Percentiles rank a stretch among this genome's conserved stretches.
Conservation (phyloP, 2,329 filamentous ascomycete species). For the Verticillium albo-atrum region DNA sequence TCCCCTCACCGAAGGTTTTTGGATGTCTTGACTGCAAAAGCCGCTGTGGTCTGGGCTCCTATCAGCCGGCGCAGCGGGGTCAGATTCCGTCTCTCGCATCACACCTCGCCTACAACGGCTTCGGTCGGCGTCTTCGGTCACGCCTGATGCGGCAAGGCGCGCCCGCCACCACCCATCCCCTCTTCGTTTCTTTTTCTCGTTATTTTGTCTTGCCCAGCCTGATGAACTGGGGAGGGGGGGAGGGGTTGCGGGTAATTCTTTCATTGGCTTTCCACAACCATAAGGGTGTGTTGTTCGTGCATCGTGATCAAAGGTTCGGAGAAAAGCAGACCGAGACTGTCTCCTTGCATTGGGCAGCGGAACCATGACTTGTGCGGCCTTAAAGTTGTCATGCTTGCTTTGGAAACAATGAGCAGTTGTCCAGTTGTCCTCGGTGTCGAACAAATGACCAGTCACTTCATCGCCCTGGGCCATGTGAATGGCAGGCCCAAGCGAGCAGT, state of each 20-base stretch:
- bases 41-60: neutral
- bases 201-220: neutral
- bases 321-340: neutral
- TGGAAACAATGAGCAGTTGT: neutral
- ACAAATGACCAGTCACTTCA: neutral
- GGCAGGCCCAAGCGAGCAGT: neutral
- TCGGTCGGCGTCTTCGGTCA: neutral
- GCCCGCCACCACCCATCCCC: slow-evolving; percentile 1
- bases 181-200: neutral
- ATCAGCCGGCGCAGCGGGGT: neutral
- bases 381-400: neutral
- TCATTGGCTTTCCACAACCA: neutral
- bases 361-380: neutral
- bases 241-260: neutral
- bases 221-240: neutral
- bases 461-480: neutral
- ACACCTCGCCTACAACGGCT: neutral
- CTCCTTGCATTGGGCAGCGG: neutral
- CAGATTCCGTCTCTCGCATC: neutral
- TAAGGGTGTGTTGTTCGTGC: neutral
- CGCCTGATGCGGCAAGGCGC: slow-evolving; percentile 1
- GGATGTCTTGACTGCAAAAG: neutral
- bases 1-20: neutral
- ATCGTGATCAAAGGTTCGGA: neutral
- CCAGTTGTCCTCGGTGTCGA: neutral